A percentile compares a stretch with the other conserved stretches of the same genome.
phyloP scores from a whole-genome alignment of 177 flowering plant genomes.

The Telopea speciosissima region DNA sequence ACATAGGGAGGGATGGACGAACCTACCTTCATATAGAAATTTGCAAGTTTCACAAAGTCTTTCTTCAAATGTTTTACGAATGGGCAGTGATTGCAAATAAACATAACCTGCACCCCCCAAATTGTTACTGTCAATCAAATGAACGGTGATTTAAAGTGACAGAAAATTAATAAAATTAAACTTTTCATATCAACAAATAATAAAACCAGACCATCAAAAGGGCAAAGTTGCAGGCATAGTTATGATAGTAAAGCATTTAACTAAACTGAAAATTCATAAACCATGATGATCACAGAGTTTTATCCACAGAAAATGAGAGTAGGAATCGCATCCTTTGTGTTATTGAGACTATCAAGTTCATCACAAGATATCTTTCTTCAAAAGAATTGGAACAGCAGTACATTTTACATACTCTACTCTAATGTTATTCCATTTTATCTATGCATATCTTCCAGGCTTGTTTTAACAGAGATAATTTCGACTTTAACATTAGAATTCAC shows the following conservation, averaged over 20 bases:
- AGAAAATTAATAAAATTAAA: not conserved
- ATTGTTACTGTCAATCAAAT: not conserved
- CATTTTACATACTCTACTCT: too few relatives aligned
- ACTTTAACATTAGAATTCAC: too few relatives aligned
- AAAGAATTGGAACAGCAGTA: too few relatives aligned
- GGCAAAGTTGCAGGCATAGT: not conserved
- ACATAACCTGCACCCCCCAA: constrained; percentile 64
- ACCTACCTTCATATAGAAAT: constrained; percentile 66
- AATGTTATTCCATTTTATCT: too few relatives aligned
- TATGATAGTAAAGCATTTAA: not conserved
- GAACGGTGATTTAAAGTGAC: not conserved
- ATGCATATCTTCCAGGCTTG: too few relatives aligned
- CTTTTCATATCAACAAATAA: not conserved
- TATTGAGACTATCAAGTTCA: too few relatives aligned
- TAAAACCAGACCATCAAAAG: not conserved
- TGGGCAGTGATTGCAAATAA: constrained; percentile 95
- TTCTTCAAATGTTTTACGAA: constrained; percentile 82
- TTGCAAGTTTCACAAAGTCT: constrained; percentile 72
- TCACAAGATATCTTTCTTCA: too few relatives aligned
- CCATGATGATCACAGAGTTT: not conserved
- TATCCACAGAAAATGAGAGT: not conserved
- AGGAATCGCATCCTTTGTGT: too few relatives aligned
- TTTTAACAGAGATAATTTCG: too few relatives aligned
- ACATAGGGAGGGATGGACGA: not conserved
- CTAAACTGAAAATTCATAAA: not conserved